Evolutionary conservation across 495 filamentous ascomycete species (phyloP).

Genomic region (Penicillium chermesinum): DNA sequence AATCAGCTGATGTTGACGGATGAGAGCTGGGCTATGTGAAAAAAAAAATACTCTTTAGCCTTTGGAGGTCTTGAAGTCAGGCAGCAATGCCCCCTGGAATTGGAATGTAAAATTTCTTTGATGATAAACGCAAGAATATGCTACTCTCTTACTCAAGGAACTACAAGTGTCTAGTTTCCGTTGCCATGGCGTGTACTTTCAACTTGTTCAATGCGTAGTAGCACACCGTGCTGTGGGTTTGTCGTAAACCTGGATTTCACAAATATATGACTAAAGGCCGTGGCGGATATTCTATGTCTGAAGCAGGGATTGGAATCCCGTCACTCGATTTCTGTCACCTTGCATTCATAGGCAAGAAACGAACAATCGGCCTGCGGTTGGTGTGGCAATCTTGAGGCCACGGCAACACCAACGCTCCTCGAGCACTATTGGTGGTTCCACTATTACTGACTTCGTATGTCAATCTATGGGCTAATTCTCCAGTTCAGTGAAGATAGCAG

Average conservation of each 20-base stretch:
- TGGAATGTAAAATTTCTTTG: background rate
- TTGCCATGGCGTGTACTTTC: background rate
- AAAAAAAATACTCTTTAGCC: background rate
- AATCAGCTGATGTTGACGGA: background rate
- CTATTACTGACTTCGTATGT: too few relatives aligned
- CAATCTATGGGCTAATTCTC: too few relatives aligned
- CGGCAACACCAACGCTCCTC: background rate
- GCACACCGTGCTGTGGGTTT: background rate
- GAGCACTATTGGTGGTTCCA: background rate
- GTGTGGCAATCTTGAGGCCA: background rate
- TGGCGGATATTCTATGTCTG: too few relatives aligned
- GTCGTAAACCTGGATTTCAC: background rate
- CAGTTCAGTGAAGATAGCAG: too few relatives aligned
- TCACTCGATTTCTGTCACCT: background rate
- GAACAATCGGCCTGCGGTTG: background rate
- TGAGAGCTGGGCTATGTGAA: background rate
- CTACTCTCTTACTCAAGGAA: background rate
- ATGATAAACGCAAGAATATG: background rate
- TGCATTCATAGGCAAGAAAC: background rate
- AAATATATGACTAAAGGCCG: background rate
- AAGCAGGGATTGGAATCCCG: background rate
- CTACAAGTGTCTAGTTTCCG: background rate
- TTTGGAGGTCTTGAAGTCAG: background rate
- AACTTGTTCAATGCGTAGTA: too few relatives aligned
- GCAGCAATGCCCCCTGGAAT: background rate